Conservation (phyloP, 164 flowering plant genomes). For the Malania oleifera region DNA sequence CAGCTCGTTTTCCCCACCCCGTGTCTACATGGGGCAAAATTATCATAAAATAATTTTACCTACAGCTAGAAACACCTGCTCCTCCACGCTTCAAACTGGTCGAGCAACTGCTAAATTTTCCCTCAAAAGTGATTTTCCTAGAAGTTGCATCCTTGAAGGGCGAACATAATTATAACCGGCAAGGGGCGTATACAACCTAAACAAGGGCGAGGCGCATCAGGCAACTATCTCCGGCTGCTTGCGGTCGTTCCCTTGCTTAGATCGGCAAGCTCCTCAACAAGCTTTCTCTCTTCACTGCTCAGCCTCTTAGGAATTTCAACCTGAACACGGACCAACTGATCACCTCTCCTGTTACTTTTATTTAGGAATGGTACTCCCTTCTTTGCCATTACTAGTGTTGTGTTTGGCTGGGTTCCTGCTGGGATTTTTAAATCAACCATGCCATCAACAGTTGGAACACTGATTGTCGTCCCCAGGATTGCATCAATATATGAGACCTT, state of each 20-base stretch:
- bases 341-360: slow-evolving; percentile 1
- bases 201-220: no score
- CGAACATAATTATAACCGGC: no score
- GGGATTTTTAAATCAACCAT: slow-evolving; percentile 1
- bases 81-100: no score
- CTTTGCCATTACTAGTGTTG: slow-evolving; percentile 3
- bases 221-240: not conserved
- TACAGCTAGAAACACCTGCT: no score
- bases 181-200: no score
- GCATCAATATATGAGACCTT: slow-evolving; percentile 5
- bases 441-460: slow-evolving; percentile 5
- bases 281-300: not conserved
- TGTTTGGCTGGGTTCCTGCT: slow-evolving; percentile 6
- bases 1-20: no score
- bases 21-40: no score
- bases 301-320: not conserved
- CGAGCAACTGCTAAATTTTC: no score
- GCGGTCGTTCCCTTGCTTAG: slow-evolving; percentile 1
- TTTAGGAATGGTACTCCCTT: slow-evolving; percentile 1
- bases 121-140: no score
- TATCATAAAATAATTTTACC: no score
- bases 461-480: slow-evolving; percentile 1
- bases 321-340: slow-evolving; percentile 2
- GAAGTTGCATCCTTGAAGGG: no score
- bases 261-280: not conserved